Evolutionary conservation across 805 yeast species (phyloP).

Genomic region (Candida ulmi): DNA sequence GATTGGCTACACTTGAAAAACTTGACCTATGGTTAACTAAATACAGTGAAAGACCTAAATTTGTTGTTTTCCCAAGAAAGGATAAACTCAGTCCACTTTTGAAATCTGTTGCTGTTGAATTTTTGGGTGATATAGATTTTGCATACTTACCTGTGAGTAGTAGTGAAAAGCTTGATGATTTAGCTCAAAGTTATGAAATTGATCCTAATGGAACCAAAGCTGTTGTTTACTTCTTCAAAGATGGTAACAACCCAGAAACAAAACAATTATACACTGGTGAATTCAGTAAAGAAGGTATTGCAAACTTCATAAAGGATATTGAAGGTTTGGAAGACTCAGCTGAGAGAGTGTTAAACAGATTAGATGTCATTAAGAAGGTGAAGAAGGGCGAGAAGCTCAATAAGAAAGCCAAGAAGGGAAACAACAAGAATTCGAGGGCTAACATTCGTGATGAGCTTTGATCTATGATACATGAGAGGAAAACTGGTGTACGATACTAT

Average conservation of each 20-base stretch:
- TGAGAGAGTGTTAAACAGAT: constrained; percentile 5
- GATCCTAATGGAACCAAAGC: constrained; percentile 11
- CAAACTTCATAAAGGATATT: constrained; percentile 26
- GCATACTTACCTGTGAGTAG: constrained; percentile 32
- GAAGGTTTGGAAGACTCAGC: constrained; percentile 30
- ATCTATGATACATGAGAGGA: too few relatives aligned
- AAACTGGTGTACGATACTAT: too few relatives aligned
- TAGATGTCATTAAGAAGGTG: constrained; percentile 15
- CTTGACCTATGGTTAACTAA: constrained; percentile 22
- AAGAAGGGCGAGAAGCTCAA: constrained; percentile 21
- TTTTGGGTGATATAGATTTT: constrained; percentile 43
- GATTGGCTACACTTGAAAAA: constrained; percentile 32
- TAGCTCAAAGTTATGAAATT: constrained; percentile 9
- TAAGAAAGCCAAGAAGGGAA: constrained; percentile 9
- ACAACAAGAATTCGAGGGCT: too few relatives aligned
- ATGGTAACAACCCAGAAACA: constrained; percentile 11
- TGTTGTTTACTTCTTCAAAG: constrained; percentile 7
- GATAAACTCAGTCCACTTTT: constrained; percentile 46
- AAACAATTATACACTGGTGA: constrained; percentile 24
- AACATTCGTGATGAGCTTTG: background rate
- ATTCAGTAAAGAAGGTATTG: constrained; percentile 25
- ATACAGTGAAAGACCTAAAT: constrained; percentile 27
- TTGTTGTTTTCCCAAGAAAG: constrained; percentile 49
- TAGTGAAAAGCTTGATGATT: constrained; percentile 18
- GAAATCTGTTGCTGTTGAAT: constrained; percentile 69